phyloP scores from a whole-genome alignment of 305 asterid genomes.

The Solanum hybrid region DNA sequence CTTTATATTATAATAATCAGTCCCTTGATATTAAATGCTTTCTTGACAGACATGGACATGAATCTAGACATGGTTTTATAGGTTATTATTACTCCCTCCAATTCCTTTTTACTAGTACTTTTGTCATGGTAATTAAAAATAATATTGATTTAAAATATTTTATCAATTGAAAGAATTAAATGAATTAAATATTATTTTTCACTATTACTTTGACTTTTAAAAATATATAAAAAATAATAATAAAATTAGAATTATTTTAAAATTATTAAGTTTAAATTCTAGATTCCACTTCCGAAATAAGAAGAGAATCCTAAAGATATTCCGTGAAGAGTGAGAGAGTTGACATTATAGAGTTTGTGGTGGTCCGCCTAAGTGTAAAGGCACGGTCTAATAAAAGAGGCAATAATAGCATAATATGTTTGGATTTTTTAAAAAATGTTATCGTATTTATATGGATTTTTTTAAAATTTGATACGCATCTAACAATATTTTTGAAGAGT shows the following conservation, averaged over 20 bases:
- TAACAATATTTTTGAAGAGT: not conserved
- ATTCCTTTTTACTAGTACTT: not conserved
- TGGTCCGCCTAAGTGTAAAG: not conserved
- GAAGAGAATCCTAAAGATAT: not conserved
- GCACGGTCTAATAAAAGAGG: not conserved
- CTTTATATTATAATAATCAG: not conserved
- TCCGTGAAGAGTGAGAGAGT: not conserved
- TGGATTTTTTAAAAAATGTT: fast-evolving
- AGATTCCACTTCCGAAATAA: not conserved
- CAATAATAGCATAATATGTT: not conserved
- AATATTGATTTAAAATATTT: not conserved
- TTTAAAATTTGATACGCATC: not conserved
- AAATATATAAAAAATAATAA: too few relatives aligned
- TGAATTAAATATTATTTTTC: not conserved
- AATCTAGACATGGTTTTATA: not conserved
- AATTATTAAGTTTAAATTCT: not conserved
- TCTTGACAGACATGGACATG: not conserved
- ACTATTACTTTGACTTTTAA: not conserved
- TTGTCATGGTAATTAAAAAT: not conserved
- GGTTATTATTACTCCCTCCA: not conserved
- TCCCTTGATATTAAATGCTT: not conserved
- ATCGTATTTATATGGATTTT: not conserved
- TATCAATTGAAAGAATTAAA: not conserved
- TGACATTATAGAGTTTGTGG: not conserved
- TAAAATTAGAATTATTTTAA: too few relatives aligned